These are phyloP conservation scores for Alternaria arbusti DNA, from an alignment of 2,329 filamentous ascomycete genomes.

Conservation along the genomic window DNA sequence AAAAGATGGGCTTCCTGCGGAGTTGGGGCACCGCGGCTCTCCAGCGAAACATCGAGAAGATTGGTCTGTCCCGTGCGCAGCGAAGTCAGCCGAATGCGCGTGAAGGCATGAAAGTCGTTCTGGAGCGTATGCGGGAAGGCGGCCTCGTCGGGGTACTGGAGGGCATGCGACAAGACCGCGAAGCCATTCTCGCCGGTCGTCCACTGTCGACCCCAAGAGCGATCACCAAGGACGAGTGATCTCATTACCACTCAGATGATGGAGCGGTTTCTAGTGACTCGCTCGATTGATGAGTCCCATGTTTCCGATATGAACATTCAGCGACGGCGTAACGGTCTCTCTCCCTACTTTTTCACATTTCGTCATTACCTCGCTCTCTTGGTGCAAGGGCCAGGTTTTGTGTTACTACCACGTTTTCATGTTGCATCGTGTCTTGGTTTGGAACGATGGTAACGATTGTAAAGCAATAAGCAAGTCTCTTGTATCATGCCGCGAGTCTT, in stretches of 20 bases:
- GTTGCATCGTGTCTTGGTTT: constrained; percentile 55
- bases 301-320: constrained; percentile 29
- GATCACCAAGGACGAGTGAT: constrained; percentile 31
- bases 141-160: constrained; percentile 74
- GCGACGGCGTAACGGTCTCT: constrained; percentile 41
- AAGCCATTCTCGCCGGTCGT: constrained; percentile 44
- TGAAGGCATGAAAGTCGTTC: constrained; percentile 81
- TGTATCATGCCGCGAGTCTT: not conserved
- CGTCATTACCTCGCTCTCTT: constrained; percentile 9
- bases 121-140: constrained; percentile 72
- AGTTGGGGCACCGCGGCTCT: constrained; percentile 74
- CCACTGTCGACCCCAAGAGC: constrained; percentile 19
- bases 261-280: not conserved
- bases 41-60: constrained; percentile 78
- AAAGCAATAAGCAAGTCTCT: not conserved
- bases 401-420: constrained; percentile 47
- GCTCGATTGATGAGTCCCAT: constrained; percentile 5
- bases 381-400: constrained; percentile 16
- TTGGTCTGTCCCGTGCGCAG: constrained; percentile 77
- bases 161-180: constrained; percentile 69
- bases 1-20: constrained; percentile 63
- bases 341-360: constrained; percentile 13
- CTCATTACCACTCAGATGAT: not conserved
- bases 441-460: not conserved
- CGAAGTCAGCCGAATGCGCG: constrained; percentile 81